A percentile compares a stretch with the other conserved stretches of the same genome.
Evolutionary conservation across 495 filamentous ascomycete genomes (phyloP).

Genomic region (Hypoxylon fuscum): DNA sequence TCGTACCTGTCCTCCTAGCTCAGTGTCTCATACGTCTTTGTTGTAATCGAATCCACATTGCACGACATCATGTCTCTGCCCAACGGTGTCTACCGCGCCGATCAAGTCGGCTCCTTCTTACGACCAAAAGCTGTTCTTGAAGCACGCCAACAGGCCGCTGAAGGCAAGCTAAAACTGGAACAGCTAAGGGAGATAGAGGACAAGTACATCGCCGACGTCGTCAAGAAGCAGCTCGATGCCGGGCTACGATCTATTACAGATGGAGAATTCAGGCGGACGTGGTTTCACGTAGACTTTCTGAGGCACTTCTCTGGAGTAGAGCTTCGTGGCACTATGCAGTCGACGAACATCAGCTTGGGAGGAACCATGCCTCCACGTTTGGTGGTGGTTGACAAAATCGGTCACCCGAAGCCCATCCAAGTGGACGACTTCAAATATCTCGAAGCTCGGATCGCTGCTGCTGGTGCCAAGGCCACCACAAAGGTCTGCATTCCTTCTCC

Average conservation of each 20-base stretch:
- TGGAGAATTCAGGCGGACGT: conserved; percentile 72
- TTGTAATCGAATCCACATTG: conserved; percentile 17
- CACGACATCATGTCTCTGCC: conserved; percentile 54
- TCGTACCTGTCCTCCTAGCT: not conserved
- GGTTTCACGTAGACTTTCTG: conserved; percentile 61
- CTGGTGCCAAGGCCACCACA: conserved; percentile 59
- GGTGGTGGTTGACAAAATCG: conserved; percentile 56
- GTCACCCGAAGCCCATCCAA: conserved; percentile 60
- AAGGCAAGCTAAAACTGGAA: conserved; percentile 53
- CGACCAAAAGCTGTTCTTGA: conserved; percentile 51
- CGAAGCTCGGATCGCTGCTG: conserved; percentile 57
- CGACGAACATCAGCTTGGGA: conserved; percentile 53
- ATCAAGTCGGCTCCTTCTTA: conserved; percentile 60
- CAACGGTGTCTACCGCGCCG: conserved; percentile 58
- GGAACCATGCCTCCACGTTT: conserved; percentile 56
- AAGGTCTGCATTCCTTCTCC: conserved; percentile 73
- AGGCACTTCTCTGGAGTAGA: conserved; percentile 55
- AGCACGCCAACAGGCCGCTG: conserved; percentile 55
- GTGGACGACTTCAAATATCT: conserved; percentile 68
- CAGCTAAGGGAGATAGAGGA: conserved; percentile 66
- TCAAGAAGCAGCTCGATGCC: conserved; percentile 65
- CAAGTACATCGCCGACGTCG: conserved; percentile 69
- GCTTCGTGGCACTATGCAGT: conserved; percentile 51
- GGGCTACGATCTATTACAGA: conserved; percentile 73
- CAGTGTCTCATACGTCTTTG: not conserved